These are phyloP conservation scores for Ajuga chamaepitys DNA, from an alignment of 257 asterid genomes.

Conservation along the genomic window DNA sequence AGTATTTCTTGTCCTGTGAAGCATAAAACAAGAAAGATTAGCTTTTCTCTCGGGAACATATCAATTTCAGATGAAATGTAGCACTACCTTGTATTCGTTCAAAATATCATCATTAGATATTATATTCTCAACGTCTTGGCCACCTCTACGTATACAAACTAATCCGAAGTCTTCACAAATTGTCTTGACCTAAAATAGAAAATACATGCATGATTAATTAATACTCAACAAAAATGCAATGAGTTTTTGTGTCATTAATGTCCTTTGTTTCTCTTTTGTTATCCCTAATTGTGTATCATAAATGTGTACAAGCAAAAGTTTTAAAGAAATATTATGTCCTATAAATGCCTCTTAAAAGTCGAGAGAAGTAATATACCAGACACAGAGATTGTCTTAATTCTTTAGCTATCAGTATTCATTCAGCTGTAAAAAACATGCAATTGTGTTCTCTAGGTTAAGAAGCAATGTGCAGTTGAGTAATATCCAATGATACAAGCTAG, in stretches of 20 bases:
- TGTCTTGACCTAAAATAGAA: constrained; percentile 63
- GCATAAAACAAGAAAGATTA: background rate
- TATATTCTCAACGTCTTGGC: constrained; percentile 60
- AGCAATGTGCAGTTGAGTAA: background rate
- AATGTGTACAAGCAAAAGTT: background rate
- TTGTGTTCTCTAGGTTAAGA: background rate
- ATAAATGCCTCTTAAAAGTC: background rate
- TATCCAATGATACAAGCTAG: background rate
- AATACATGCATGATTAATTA: background rate
- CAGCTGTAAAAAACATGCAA: background rate
- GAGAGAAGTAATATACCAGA: background rate
- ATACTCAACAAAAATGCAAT: background rate
- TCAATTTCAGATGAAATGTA: background rate
- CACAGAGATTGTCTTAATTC: background rate
- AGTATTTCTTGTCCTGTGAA: too few relatives aligned
- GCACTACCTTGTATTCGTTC: constrained; percentile 61
- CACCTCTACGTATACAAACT: constrained; percentile 77
- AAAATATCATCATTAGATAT: constrained; percentile 56
- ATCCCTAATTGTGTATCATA: too few relatives aligned
- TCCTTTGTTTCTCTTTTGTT: too few relatives aligned
- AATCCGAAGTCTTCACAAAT: constrained; percentile 80
- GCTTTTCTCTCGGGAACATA: background rate
- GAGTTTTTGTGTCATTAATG: background rate
- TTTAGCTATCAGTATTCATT: background rate
- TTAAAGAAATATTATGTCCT: background rate